phyloP scores from a whole-genome alignment of 768 basidiomycete species.

The Steccherinum ochraceum region DNA sequence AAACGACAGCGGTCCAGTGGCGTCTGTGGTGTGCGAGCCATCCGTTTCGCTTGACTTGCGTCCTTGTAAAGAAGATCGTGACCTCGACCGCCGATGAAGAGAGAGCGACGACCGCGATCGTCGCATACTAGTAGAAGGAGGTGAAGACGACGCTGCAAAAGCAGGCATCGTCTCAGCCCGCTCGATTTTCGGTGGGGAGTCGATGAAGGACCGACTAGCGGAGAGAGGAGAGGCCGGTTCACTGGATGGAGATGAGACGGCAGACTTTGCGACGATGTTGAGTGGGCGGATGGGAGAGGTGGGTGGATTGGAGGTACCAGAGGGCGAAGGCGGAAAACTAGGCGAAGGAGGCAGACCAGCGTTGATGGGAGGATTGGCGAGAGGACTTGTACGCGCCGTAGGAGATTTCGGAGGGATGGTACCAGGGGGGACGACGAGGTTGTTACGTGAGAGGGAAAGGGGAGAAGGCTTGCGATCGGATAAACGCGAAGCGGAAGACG shows the following conservation, averaged over 20 bases:
- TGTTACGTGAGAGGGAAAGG: constrained; percentile 37
- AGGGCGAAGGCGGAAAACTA: too few species aligned
- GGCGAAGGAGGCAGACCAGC: background rate
- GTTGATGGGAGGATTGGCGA: constrained; percentile 1
- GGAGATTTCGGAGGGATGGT: background rate
- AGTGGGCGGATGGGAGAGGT: constrained; percentile 2
- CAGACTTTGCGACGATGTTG: background rate
- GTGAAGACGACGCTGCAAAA: background rate
- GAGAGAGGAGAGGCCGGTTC: background rate
- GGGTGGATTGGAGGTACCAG: background rate
- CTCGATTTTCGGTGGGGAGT: background rate
- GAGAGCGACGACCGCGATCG: background rate
- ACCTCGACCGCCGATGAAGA: constrained; percentile 3
- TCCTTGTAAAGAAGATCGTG: constrained; percentile 7
- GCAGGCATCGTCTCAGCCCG: background rate
- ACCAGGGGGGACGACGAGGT: constrained; percentile 13
- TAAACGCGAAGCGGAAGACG: constrained; percentile 17
- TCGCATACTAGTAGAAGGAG: background rate
- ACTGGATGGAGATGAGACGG: background rate
- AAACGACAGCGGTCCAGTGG: constrained; percentile 33
- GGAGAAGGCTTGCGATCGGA: constrained; percentile 33
- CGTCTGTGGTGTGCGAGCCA: constrained; percentile 30
- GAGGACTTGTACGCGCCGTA: constrained; percentile 1
- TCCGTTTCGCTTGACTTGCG: constrained; percentile 14
- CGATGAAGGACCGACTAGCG: background rate